These are phyloP conservation scores for Jatropha multifida DNA, from an alignment of 441 rosid species.

Conservation along the genomic window DNA sequence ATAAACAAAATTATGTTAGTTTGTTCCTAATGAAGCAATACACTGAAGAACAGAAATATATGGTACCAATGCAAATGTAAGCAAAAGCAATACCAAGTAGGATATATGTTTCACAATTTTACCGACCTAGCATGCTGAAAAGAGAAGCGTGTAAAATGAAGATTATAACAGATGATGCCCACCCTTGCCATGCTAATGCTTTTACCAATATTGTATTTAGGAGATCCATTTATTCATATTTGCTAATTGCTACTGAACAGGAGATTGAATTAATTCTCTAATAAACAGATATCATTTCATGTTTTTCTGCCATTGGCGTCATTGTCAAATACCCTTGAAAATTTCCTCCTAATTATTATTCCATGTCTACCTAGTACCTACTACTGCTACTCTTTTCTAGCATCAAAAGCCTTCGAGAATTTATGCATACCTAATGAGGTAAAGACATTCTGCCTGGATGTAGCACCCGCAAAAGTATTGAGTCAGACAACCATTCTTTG, in stretches of 20 bases:
- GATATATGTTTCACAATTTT: background rate
- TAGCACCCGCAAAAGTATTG: constrained; percentile 3
- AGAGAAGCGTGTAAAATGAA: background rate
- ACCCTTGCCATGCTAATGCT: background rate
- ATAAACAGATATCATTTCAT: background rate
- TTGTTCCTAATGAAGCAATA: background rate
- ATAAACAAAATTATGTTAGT: background rate
- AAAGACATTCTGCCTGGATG: background rate
- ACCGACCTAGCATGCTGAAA: background rate
- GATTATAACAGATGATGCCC: background rate
- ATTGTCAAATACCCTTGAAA: background rate
- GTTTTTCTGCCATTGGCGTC: background rate
- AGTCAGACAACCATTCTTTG: background rate
- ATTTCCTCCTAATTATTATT: background rate
- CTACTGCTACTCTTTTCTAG: background rate
- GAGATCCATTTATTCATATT: background rate
- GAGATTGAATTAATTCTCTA: background rate
- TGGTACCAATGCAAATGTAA: background rate
- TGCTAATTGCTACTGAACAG: background rate
- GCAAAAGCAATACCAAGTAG: background rate
- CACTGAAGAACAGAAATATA: background rate
- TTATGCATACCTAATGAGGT: constrained; percentile 7
- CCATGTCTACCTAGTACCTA: background rate
- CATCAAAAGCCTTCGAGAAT: background rate
- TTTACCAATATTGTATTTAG: background rate